phyloP scores from a whole-genome alignment of 106 monocot genomes.

The Apostasia ramifera region DNA sequence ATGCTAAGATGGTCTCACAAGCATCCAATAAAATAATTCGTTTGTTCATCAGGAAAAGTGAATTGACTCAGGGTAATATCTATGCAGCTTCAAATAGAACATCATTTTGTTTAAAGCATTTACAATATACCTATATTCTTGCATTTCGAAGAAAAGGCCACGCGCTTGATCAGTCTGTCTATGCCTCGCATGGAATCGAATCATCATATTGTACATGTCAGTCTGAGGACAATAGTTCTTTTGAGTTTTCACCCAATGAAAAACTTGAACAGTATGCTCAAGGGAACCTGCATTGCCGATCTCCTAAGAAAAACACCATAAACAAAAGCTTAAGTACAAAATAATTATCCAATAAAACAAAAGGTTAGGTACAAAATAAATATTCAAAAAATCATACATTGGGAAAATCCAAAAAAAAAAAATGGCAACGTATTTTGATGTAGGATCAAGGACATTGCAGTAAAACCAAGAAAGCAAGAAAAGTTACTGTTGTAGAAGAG shows the following conservation, averaged over 20 bases:
- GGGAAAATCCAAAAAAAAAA: neutral
- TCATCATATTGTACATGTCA: constrained; percentile 59
- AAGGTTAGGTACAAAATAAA: neutral
- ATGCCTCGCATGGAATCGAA: constrained; percentile 73
- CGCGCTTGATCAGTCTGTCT: constrained; percentile 91
- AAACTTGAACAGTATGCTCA: constrained; percentile 75
- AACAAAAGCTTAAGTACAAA: neutral
- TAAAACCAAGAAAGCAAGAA: no score
- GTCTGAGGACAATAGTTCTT: constrained; percentile 47
- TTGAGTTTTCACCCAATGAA: constrained; percentile 95
- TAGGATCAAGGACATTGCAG: no score
- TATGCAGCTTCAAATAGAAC: no score
- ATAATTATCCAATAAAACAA: neutral
- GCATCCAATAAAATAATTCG: no score
- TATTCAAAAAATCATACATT: neutral
- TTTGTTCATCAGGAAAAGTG: no score
- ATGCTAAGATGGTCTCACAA: no score
- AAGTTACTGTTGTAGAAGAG: no score
- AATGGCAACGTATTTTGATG: no score
- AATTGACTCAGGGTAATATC: no score
- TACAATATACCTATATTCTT: constrained; percentile 63
- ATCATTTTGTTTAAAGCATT: neutral
- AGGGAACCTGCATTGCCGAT: constrained; percentile 62
- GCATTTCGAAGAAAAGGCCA: constrained; percentile 97
- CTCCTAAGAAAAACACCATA: constrained; percentile 50